These are phyloP conservation scores for Backusella circina DNA, from an alignment of 192 early-diverging fungal species.

Conservation along the genomic window DNA sequence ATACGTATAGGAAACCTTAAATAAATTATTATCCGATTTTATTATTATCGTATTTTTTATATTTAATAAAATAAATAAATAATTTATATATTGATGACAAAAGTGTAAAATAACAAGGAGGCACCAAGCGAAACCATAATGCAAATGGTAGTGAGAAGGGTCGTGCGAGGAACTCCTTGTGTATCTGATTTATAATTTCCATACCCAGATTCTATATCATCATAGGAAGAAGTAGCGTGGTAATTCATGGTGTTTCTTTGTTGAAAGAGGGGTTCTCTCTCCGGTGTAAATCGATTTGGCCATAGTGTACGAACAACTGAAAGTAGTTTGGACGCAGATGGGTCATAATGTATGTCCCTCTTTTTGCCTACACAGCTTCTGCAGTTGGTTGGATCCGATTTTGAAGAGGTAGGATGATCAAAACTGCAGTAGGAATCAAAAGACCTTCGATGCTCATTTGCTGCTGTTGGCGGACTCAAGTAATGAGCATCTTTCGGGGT, in stretches of 20 bases:
- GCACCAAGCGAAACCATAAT: background rate
- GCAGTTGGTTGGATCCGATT: conserved; percentile 9
- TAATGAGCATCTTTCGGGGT: background rate
- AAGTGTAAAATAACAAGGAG: background rate
- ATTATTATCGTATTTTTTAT: background rate
- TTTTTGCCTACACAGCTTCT: conserved; percentile 3
- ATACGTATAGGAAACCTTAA: no score
- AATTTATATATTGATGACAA: background rate
- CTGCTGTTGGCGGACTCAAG: background rate
- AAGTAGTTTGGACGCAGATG: background rate
- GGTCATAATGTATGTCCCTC: background rate
- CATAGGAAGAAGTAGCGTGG: background rate
- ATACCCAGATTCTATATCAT: background rate
- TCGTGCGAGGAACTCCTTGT: background rate
- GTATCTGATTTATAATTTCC: background rate
- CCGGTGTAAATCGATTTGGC: background rate
- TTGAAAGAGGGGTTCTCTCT: background rate
- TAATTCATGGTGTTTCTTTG: background rate
- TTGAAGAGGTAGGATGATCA: conserved; percentile 11
- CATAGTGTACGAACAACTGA: background rate
- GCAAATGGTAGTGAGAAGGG: background rate
- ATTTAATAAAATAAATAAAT: background rate
- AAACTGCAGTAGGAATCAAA: conserved; percentile 11
- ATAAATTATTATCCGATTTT: background rate
- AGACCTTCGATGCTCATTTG: background rate